These are phyloP conservation scores for Suhomyces tanzawaensis DNA, from an alignment of 805 yeast genomes.

Conservation along the genomic window DNA sequence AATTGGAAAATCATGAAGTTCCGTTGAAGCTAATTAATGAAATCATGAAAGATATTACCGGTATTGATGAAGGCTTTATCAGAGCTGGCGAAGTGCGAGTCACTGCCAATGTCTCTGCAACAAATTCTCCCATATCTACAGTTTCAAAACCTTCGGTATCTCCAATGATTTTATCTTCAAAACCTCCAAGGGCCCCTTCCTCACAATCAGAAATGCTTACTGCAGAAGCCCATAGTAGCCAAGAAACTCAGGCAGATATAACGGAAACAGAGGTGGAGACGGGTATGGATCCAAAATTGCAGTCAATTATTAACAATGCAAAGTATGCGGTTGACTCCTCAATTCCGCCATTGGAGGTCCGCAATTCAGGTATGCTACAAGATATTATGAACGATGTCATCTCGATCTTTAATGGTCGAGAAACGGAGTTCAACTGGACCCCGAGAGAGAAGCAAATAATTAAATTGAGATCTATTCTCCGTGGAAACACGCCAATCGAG, in stretches of 20 bases:
- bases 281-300: slow-evolving; percentile 9
- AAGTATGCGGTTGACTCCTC: slow-evolving; percentile 41
- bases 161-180: not conserved
- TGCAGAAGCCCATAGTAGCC: not conserved
- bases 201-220: not conserved
- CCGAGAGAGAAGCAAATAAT: slow-evolving; percentile 61
- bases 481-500: slow-evolving; percentile 51
- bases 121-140: not conserved
- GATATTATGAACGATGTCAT: slow-evolving; percentile 15
- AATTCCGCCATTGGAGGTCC: slow-evolving; percentile 28
- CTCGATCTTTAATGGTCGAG: slow-evolving; percentile 60
- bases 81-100: not conserved
- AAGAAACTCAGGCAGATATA: not conserved
- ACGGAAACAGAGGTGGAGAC: not conserved
- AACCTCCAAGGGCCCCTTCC: not conserved
- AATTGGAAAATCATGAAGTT: slow-evolving; percentile 35
- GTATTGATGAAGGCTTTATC: not conserved
- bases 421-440: slow-evolving; percentile 87
- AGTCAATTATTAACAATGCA: slow-evolving; percentile 17
- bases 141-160: not conserved
- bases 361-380: slow-evolving; percentile 19
- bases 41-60: slow-evolving; percentile 5
- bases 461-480: slow-evolving; percentile 54
- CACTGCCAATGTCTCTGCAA: not conserved
- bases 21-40: slow-evolving; percentile 6